phyloP scores from a whole-genome alignment of 176 grass and related monocot genomes.

The Aechmea fasciata region DNA sequence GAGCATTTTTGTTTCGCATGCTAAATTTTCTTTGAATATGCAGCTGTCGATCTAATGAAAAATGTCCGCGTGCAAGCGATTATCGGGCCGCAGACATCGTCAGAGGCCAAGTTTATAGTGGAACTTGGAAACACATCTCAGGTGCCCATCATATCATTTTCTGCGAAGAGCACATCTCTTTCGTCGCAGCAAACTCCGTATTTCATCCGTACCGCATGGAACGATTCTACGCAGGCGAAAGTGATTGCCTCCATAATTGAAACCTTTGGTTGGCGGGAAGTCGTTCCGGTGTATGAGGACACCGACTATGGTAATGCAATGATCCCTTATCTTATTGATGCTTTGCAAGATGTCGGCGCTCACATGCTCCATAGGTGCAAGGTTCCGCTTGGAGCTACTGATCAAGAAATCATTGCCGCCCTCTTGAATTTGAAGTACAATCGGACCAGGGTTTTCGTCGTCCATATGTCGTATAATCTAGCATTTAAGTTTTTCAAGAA shows the following conservation, averaged over 20 bases:
- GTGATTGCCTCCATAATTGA: conserved; percentile 51
- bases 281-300: conserved; percentile 44
- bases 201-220: conserved; percentile 62
- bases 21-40: not conserved
- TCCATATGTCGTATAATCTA: conserved; percentile 49
- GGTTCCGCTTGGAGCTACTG: conserved; percentile 25
- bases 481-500: conserved; percentile 40
- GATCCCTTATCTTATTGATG: conserved; percentile 49
- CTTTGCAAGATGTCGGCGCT: conserved; percentile 32
- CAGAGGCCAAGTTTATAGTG: conserved; percentile 47
- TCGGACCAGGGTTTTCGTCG: conserved; percentile 59
- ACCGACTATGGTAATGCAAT: conserved; percentile 32
- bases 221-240: conserved; percentile 45
- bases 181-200: conserved; percentile 39
- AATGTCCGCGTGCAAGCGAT: conserved; percentile 68
- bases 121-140: conserved; percentile 57
- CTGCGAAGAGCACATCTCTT: conserved; percentile 22
- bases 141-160: conserved; percentile 68
- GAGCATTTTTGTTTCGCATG: not conserved
- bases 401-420: conserved; percentile 19
- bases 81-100: conserved; percentile 55
- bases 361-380: conserved; percentile 34
- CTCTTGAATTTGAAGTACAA: conserved; percentile 27
- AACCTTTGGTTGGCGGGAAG: conserved; percentile 50
- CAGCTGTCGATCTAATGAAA: conserved; percentile 72